Base-by-base conservation (phyloP, 2,329 filamentous ascomycete species). In the Aspergillus aculeatinus region DNA sequence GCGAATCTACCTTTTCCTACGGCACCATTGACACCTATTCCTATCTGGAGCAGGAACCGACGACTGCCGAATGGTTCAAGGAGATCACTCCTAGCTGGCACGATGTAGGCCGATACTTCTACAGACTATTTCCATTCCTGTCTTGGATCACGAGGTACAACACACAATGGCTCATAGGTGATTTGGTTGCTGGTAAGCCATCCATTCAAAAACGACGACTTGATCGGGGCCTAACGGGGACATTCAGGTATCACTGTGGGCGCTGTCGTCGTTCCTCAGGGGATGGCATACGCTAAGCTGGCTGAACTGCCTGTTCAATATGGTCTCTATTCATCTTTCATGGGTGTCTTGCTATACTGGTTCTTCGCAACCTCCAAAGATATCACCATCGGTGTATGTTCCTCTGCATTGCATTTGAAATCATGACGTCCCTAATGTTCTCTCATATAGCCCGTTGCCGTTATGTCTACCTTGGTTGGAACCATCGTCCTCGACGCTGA, bases 361-460 rank as follows among this genome's bases (percentile, higher is more conserved):
- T 90, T 97, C 72, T 98, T 98, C 71, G 95, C 93, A 35, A 99
- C 95, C 0, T 97, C 94, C 14, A 99, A 98, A 74, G 94, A 99
- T 76, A 98, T 99, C 71, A 97, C 94, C 10, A 98, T 98, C 59
- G 94, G 94, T 16, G 89, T 91, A 82, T 78, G 88, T 84, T 2
- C 53, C 65, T 33, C 4, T 23, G 3, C 7, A 7, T 31, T 23
- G 48, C 48, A 12, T 21, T 50, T 31, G 53, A 14, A 42, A 67
- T 2, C 42, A 14, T 4, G 10, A 16, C 5, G 7, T 48, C 35
- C 11, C 55, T 57, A 56, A 60, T 42, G 58, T 51, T 23, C 55
- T 60, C 27, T 39, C n/a, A 9, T 47, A 23, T 64, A 92, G 88
- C 94, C 94, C 33, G 95, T 98, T 52, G 95, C 95, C 42, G 95